Base-by-base conservation (phyloP, 208 protist genomes). In the Dictyostelium gargantuum region DNA sequence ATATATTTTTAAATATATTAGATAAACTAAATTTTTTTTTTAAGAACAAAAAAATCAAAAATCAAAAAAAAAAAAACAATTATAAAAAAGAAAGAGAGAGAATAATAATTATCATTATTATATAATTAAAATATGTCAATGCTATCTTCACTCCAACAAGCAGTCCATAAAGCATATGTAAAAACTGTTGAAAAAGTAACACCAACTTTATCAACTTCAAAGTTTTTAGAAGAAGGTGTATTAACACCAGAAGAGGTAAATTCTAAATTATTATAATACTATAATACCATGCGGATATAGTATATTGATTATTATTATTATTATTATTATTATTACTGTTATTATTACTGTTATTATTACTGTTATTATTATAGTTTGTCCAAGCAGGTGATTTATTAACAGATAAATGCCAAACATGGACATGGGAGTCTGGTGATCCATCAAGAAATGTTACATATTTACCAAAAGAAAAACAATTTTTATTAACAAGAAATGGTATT, bases 381-480 rank as follows among this genome's bases (percentile, higher is more conserved):
- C 96, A 97, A 56, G 98, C 98, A 8, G 98, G 98, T 23, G 98
- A 99, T 94, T 94, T 98, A 66, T 95, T 99, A 13, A 96, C 98
- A 10, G 96, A 96, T 68, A 99, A 98, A 91, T 99, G 98, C 92
- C 98, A 98, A 32, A 98, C 99, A 3, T 99, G 98, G 98, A 80
- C 94, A 6, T 99, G 98, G 97, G 97, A 82, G 91, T 86, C 58
- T 23, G 96, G 96, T 40, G 96, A 98, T 58, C 95, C 97, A 2
- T 68, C 82, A 10, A 98, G 98, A 73, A 86, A 75, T 3, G 95
- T 97, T 32, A 80, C 94, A 6, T 98, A 98, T 93, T 94, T 99
- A 26, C 98, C 98, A 38, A 93, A 95, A n/a, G 95, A 99, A 61
- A 99, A 99, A 94, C 98, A 99, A 94, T 99, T 97, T 91, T 95